Percentiles rank a stretch among this genome's conserved stretches.
phyloP scores from a whole-genome alignment of 2,329 filamentous ascomycete species.

The Aspergillus piperis region DNA sequence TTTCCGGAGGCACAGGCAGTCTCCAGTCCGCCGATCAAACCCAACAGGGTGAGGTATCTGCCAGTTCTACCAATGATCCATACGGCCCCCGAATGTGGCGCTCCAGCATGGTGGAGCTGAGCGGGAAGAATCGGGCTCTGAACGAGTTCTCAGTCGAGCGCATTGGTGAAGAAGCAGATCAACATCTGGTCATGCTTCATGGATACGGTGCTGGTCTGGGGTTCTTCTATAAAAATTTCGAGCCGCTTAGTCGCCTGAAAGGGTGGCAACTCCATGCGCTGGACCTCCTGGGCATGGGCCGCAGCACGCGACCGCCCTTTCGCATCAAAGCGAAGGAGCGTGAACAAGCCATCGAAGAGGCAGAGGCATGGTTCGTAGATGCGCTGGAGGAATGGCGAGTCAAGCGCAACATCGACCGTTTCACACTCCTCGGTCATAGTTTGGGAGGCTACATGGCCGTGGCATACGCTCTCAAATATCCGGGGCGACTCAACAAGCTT shows the following conservation, averaged over 20 bases:
- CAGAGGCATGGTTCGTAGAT: constrained; percentile 95
- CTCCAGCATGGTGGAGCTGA: constrained; percentile 78
- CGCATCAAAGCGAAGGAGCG: constrained; percentile 79
- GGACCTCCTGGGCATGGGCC: constrained; percentile 94
- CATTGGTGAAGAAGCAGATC: constrained; percentile 73
- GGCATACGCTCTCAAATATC: constrained; percentile 95
- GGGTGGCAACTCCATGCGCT: constrained; percentile 91
- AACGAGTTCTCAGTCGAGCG: constrained; percentile 94
- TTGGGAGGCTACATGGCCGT: constrained; percentile 93
- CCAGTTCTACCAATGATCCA: constrained; percentile 65
- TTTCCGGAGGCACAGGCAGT: constrained; percentile 31
- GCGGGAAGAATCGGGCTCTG: constrained; percentile 80
- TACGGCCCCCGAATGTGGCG: constrained; percentile 84
- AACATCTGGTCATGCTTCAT: constrained; percentile 93
- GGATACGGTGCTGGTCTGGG: constrained; percentile 94
- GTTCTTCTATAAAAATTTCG: constrained; percentile 99
- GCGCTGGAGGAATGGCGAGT: constrained; percentile 94
- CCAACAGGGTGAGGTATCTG: constrained; percentile 47
- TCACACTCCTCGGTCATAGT: constrained; percentile 90
- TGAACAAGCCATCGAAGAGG: constrained; percentile 78
- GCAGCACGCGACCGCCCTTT: constrained; percentile 81
- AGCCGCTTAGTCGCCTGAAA: constrained; percentile 72
- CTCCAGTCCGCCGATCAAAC: constrained; percentile 39
- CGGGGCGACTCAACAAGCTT: constrained; percentile 89
- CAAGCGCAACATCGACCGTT: constrained; percentile 83